Conservation (phyloP, 495 filamentous ascomycete species). For the Astrothelium subdiscretum region DNA sequence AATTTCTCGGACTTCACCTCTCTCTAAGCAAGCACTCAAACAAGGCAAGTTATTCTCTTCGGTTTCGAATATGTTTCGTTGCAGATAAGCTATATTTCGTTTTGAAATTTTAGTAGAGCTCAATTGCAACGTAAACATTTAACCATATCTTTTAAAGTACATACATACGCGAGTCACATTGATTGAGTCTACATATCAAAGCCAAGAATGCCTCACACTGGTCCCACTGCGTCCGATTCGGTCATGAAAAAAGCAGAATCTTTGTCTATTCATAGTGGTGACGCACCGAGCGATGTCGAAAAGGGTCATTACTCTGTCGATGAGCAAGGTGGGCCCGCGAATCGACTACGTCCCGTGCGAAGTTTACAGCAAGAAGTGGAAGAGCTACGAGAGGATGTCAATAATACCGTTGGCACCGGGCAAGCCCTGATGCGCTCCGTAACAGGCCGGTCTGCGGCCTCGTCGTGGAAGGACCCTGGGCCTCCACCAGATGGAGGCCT, state of each 20-base stretch:
- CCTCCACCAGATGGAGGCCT: conserved; percentile 53
- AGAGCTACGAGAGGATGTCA: background rate
- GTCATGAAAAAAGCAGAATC: background rate
- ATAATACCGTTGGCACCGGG: background rate
- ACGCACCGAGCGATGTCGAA: background rate
- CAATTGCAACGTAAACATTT: too few relatives aligned
- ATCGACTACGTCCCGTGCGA: background rate
- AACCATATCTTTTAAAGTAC: too few relatives aligned
- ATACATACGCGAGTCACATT: too few relatives aligned
- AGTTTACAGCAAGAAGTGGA: background rate
- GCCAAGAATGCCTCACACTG: too few relatives aligned
- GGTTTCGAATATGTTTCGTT: background rate
- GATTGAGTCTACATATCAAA: too few relatives aligned
- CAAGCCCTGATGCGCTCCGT: background rate
- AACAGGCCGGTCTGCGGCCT: conserved; percentile 4
- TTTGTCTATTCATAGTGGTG: background rate
- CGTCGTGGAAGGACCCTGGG: conserved; percentile 33
- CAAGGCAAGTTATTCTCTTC: background rate
- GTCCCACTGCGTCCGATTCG: background rate
- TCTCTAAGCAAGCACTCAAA: background rate
- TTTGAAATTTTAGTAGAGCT: too few relatives aligned
- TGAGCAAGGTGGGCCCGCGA: background rate
- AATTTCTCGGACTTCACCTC: background rate
- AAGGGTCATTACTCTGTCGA: background rate
- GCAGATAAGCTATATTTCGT: background rate